Evolutionary conservation across 495 filamentous ascomycete species (phyloP).

Genomic region (Xylaria intraflava): DNA sequence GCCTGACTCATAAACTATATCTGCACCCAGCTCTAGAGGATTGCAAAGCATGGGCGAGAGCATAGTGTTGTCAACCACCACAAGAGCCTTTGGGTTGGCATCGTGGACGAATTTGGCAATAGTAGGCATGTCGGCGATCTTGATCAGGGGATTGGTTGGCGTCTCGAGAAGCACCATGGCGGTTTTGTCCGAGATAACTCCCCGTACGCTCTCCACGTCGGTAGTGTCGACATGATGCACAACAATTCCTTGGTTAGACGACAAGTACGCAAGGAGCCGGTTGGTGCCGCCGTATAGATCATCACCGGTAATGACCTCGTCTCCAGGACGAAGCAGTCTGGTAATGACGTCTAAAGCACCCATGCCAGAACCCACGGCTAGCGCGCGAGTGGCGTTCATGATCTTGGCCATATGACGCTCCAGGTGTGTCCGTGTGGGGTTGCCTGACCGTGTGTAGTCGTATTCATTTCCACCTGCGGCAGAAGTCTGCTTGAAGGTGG

Average conservation of each 20-base stretch:
- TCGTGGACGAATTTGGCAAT: constrained; percentile 72
- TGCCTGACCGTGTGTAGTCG: constrained; percentile 96
- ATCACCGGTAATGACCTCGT: constrained; percentile 95
- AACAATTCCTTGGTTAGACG: constrained; percentile 76
- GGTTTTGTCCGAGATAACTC: constrained; percentile 69
- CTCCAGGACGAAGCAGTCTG: constrained; percentile 83
- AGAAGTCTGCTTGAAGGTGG: constrained; percentile 94
- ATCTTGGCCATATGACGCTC: constrained; percentile 98
- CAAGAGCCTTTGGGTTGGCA: constrained; percentile 71
- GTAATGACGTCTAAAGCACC: constrained; percentile 95
- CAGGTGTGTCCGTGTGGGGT: constrained; percentile 91
- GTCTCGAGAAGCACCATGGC: constrained; percentile 95
- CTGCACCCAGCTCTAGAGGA: constrained; percentile 87
- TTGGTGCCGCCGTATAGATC: constrained; percentile 96
- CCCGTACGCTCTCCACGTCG: constrained; percentile 54
- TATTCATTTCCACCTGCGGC: constrained; percentile 74
- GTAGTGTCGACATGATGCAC: constrained; percentile 98
- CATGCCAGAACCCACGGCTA: constrained; percentile 95
- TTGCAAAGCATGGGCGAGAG: constrained; percentile 87
- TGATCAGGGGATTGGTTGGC: constrained; percentile 95
- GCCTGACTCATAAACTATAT: constrained; percentile 94
- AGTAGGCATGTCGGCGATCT: constrained; percentile 82
- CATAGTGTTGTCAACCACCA: constrained; percentile 98
- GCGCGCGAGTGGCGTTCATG: constrained; percentile 85
- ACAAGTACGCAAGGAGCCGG: constrained; percentile 84